Percentiles rank a stretch among this genome's conserved stretches.
These are phyloP conservation scores for Mycena sp. DNA, from an alignment of 1,284 basidiomycete species.

Conservation along the genomic window DNA sequence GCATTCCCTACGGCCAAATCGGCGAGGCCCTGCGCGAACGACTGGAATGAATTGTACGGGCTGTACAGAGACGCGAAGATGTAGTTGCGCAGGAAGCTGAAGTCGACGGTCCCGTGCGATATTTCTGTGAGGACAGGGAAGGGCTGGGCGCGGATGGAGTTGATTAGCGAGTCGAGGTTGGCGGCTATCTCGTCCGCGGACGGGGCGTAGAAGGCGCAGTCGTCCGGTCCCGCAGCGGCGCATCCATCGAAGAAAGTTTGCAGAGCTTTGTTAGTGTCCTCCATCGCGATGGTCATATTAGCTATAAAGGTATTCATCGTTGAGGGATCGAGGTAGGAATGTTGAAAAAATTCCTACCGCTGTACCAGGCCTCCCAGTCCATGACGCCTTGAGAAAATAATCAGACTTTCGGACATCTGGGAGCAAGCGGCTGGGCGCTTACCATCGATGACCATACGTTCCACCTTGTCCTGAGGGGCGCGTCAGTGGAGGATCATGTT, in stretches of 20 bases:
- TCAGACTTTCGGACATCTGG: neutral
- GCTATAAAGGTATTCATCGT: conserved; percentile 30
- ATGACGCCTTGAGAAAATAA: conserved; percentile 17
- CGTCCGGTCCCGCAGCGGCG: conserved; percentile 45
- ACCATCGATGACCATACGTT: conserved; percentile 45
- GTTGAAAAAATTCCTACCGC: conserved; percentile 1
- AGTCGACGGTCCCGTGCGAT: conserved; percentile 19
- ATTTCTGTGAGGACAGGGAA: conserved; percentile 9
- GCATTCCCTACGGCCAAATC: conserved; percentile 5
- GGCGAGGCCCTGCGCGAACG: conserved; percentile 13
- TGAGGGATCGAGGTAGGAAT: too few relatives aligned
- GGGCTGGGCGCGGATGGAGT: conserved; percentile 28
- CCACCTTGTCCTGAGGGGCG: conserved; percentile 40
- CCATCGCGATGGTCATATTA: conserved; percentile 37
- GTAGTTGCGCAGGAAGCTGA: conserved; percentile 10
- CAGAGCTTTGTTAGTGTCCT: conserved; percentile 44
- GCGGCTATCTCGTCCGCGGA: conserved; percentile 38
- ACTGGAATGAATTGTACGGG: conserved; percentile 9
- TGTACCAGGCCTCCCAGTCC: conserved; percentile 2
- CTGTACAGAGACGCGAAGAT: conserved; percentile 5
- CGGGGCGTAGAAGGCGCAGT: conserved; percentile 49
- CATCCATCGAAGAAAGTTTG: conserved; percentile 49
- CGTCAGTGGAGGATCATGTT: neutral
- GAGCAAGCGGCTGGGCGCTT: neutral
- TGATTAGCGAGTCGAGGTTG: conserved; percentile 37